Conservation (phyloP, 139 green algal genomes). For the Tetratostichococcus sp. region DNA sequence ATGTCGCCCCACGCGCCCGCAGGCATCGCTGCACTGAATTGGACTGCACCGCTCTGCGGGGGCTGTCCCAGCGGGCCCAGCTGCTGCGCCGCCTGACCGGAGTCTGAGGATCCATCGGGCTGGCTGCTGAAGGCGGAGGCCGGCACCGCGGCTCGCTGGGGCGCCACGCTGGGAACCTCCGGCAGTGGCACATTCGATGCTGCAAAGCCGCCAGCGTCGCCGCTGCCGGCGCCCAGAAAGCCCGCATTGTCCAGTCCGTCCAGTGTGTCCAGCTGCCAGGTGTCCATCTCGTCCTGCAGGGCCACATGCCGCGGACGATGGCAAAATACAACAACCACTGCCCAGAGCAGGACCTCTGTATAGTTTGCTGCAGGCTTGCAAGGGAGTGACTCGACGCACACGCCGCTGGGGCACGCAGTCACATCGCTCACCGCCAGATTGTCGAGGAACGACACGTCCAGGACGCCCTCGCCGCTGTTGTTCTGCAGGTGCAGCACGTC, state of each 20-base stretch:
- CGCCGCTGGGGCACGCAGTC: no score
- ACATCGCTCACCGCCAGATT: neutral
- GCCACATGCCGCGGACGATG: neutral
- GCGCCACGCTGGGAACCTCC: neutral
- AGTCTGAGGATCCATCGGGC: neutral
- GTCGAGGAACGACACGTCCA: neutral
- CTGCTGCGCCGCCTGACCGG: neutral
- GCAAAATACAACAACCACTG: neutral
- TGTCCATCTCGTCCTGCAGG: neutral
- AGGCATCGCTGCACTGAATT: no score
- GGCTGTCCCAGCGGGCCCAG: no score
- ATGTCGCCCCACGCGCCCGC: no score
- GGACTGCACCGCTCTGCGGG: no score
- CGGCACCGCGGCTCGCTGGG: neutral
- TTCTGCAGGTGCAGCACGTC: neutral
- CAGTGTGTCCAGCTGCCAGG: neutral
- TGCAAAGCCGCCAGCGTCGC: no score
- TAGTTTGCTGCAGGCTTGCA: no score
- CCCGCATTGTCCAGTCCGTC: neutral
- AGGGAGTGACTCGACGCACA: no score
- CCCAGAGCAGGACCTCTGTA: no score
- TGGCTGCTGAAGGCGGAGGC: neutral
- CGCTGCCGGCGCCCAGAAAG: no score
- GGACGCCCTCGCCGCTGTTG: neutral
- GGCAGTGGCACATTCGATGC: neutral